Evolutionary conservation across 1,284 basidiomycete species (phyloP), one percentile per base, ranked within the genome.

Genomic region (Acaromyces ingoldii): DNA sequence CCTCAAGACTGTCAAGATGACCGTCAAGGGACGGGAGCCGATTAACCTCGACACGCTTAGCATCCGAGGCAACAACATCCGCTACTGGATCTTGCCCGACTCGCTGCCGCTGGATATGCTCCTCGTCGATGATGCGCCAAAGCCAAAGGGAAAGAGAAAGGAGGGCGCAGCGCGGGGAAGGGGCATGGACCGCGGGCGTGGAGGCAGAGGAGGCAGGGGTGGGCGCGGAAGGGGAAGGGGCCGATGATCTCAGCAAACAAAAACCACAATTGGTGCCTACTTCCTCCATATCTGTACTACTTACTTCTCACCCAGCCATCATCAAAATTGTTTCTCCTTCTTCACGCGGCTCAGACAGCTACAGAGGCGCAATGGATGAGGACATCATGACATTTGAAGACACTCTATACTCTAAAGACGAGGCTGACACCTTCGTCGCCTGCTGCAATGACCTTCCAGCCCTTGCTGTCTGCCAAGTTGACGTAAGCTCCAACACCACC

Each of bases 1-100:
- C 70, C 82, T 96, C 43, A 96, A 96, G 81, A 90, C 90, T 41
- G 89, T 98, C 72, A 97, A 97, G 79, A 87, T 98, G 81, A 91
- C 91, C 7, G 83, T 85, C 31, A 84, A 88, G 51, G 91, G 90
- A 75, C 87, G 89, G 57, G 89, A 92, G 31, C 60, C 87, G 85
- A 1, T 80, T 83, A 49, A 82, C 85, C 57, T 76, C 21, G 75
- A 76, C 43, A 73, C 72, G n/a, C 60, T 76, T 15, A 71, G 69
- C 29, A 75, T 76, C 37, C 60, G 75, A 2, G 75, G 75, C 21
- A 75, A 74, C 51, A 77, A 88, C 76, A 72, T 82, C 72, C 76
- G 90, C 40, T 92, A 92, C 78, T 95, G 90, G 77, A 86, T 96
- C 60, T 84, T 98, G 19, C 93, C 95, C 10, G 93, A 98, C 77